Evolutionary conservation across 2,329 filamentous ascomycete species (phyloP).

Genomic region (Colletotrichum cuscutae): DNA sequence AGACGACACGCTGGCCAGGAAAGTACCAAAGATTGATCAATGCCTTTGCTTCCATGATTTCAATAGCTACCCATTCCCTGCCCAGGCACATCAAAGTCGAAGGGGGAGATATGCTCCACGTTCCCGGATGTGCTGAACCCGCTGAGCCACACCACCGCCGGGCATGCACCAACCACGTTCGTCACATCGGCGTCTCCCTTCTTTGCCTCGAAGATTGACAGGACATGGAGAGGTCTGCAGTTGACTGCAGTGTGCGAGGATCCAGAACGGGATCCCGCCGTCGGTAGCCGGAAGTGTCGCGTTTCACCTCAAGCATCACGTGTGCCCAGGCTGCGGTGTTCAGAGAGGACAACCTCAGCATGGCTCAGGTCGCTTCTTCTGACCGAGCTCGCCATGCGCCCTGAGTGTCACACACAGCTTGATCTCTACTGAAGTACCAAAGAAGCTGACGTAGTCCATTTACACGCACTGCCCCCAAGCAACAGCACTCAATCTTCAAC

Average conservation of each 20-base stretch:
- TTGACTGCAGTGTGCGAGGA: background rate
- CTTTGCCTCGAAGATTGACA: background rate
- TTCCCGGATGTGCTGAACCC: constrained; percentile 25
- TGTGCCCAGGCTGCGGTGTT: constrained; percentile 1
- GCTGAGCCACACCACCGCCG: constrained; percentile 32
- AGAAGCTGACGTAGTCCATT: background rate
- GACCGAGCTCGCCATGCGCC: background rate
- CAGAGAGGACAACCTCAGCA: background rate
- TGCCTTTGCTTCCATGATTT: constrained; percentile 5
- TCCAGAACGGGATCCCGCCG: constrained; percentile 2
- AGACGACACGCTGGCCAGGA: background rate
- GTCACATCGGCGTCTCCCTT: constrained; percentile 2
- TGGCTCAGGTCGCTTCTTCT: background rate
- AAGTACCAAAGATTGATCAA: constrained; percentile 1
- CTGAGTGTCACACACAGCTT: background rate
- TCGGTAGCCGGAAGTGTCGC: constrained; percentile 24
- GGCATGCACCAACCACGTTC: constrained; percentile 27
- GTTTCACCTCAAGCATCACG: constrained; percentile 32
- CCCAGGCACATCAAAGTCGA: constrained; percentile 7
- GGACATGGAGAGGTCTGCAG: background rate
- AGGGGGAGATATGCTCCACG: constrained; percentile 10
- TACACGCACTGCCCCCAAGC: background rate
- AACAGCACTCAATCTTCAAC: background rate
- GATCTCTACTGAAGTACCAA: background rate
- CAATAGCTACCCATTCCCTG: background rate